Conservation (phyloP, 768 basidiomycete species). For the Auricularia sp. region DNA sequence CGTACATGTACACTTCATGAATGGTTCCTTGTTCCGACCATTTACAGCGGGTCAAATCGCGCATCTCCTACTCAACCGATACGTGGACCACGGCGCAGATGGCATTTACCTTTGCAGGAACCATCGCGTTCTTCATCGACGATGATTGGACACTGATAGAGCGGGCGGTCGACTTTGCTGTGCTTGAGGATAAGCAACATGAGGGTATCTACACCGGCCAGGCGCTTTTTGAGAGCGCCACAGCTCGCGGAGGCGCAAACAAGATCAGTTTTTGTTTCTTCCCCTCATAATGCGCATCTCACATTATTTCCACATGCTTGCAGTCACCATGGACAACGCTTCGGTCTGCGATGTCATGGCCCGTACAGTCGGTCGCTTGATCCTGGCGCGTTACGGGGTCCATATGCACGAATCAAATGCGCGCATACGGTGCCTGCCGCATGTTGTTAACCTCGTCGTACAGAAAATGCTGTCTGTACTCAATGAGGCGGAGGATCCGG, state of each 20-base stretch:
- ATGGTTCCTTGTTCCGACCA: too few species aligned
- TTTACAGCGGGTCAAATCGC: conserved; percentile 8
- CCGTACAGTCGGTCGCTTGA: conserved; percentile 10
- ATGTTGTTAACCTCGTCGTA: conserved; percentile 29
- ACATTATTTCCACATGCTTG: conserved; percentile 14
- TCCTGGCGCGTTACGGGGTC: conserved; percentile 12
- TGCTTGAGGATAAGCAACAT: conserved; percentile 13
- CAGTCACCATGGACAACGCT: conserved; percentile 25
- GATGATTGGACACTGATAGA: conserved; percentile 13
- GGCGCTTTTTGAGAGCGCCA: conserved; percentile 19
- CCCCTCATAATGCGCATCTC: conserved; percentile 9
- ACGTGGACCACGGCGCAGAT: conserved; percentile 13
- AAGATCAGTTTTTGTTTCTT: conserved; percentile 23
- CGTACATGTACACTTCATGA: too few species aligned
- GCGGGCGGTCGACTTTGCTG: conserved; percentile 11
- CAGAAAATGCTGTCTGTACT: conserved; percentile 20
- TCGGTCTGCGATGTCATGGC: conserved; percentile 25
- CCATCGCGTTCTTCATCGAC: conserved; percentile 11
- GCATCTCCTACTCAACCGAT: conserved; percentile 9
- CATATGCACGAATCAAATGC: conserved; percentile 16
- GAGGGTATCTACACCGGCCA: conserved; percentile 21
- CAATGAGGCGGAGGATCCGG: conserved; percentile 18
- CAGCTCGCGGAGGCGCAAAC: conserved; percentile 17
- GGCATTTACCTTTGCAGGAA: conserved; percentile 13
- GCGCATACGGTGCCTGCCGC: conserved; percentile 26